Evolutionary conservation across 2,329 filamentous ascomycete species (phyloP), one percentile per base, ranked within the genome.

Genomic region (Nemania diffusa): DNA sequence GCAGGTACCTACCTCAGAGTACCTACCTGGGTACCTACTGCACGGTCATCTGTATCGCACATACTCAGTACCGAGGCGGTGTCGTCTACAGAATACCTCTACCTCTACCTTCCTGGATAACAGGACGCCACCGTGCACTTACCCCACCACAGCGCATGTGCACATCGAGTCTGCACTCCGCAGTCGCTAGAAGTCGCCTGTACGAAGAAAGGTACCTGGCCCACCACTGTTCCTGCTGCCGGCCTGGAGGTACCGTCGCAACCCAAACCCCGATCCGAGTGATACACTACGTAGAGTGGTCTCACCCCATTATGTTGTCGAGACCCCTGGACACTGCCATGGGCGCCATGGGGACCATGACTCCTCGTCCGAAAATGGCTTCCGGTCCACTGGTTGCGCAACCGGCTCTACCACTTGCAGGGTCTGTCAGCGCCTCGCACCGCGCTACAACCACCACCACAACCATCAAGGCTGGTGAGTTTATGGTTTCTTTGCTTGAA

Each of bases 351-450:
- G 62, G 60, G 29, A 42, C 48, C 64, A 71, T 72, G 71, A 72
- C 69, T 71, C 71, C 69, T 59, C 65, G 65, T 64, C 58, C 65
- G 13, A 71, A 72, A 67, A 57, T 62, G 57, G 64, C 57, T 20
- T 50, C 62, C 51, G 70, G 59, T 27, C 60, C 68, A 65, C 61
- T 69, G 56, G 62, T 69, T 69, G 69, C 67, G 70, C 69, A 69
- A 68, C 70, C 70, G 69, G 66, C 63, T 24, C 63, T 64, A 6
- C 57, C 58, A 69, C 61, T 70, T 58, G 53, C 64, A 64, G 61
- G 55, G 44, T 7, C 62, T 37, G 62, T 40, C 57, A 40, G 65
- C 59, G 57, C 53, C 48, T 58, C 40, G 17, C 62, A 65, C 46
- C 57, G 58, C 60, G 51, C 64, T 64, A 65, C 71, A 59, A 65